Evolutionary conservation across 257 asterid genomes (phyloP).

Genomic region (Mitragyna speciosa): DNA sequence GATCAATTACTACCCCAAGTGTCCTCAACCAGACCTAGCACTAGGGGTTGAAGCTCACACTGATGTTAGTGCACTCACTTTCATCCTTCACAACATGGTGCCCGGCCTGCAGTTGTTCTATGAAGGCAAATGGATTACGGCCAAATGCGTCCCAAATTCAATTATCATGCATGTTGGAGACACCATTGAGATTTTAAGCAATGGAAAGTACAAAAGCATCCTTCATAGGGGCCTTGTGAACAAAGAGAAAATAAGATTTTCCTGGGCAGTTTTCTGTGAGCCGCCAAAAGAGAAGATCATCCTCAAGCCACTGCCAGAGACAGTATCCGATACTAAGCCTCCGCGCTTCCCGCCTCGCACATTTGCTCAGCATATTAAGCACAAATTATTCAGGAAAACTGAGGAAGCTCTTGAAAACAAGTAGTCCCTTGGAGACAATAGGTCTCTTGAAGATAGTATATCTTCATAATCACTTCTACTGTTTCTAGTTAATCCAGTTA

Average conservation of each 20-base stretch:
- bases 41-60: slow-evolving; percentile 95
- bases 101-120: slow-evolving; percentile 85
- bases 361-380: slow-evolving; percentile 67
- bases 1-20: slow-evolving; percentile 86
- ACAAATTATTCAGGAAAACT: slow-evolving; percentile 61
- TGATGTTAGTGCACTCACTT: slow-evolving; percentile 80
- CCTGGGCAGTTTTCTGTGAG: slow-evolving; percentile 89
- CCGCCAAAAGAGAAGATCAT: slow-evolving; percentile 79
- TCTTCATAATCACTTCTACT: not conserved
- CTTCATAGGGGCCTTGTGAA: slow-evolving; percentile 84
- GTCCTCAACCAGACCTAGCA: slow-evolving; percentile 96
- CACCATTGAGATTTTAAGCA: slow-evolving; percentile 79
- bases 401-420: slow-evolving; percentile 16
- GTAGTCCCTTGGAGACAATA: not conserved
- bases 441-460: not conserved
- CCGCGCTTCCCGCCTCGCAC: slow-evolving; percentile 67
- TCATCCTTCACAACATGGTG: slow-evolving; percentile 95
- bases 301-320: slow-evolving; percentile 74
- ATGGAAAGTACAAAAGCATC: slow-evolving; percentile 79
- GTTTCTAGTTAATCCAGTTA: not conserved
- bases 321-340: slow-evolving; percentile 56
- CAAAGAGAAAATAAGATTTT: slow-evolving; percentile 72
- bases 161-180: slow-evolving; percentile 90
- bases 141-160: slow-evolving; percentile 83
- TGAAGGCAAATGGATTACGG: slow-evolving; percentile 76